Evolutionary conservation across 176 grass and related monocot genomes (phyloP).

Genomic region (Alloteropsis semialata): DNA sequence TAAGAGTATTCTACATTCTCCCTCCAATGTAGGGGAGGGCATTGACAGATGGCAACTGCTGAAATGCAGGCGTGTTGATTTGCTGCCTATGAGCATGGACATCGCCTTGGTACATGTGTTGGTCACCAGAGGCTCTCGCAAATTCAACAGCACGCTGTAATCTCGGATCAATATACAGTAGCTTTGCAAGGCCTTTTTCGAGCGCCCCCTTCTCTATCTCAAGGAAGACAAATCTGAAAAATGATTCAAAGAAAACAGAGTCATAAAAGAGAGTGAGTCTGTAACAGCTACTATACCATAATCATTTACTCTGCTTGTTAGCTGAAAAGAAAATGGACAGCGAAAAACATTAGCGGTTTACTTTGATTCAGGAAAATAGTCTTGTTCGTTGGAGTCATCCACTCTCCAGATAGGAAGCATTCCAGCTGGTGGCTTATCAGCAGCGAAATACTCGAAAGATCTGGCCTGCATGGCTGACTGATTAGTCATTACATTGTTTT

Average conservation of each 20-base stretch:
- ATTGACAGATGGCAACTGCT: background rate
- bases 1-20: background rate
- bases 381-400: background rate
- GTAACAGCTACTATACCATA: background rate
- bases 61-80: background rate
- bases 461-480: background rate
- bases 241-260: background rate
- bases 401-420: background rate
- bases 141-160: background rate
- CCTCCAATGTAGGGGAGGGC: background rate
- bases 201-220: background rate
- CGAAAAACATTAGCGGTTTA: background rate
- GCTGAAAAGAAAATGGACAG: background rate
- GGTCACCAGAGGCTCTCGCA: background rate
- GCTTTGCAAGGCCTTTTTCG: background rate
- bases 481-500: too few species aligned
- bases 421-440: background rate
- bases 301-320: background rate
- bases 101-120: background rate
- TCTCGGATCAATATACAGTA: background rate
- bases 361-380: constrained; percentile 22
- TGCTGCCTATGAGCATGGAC: background rate
- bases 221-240: constrained; percentile 13
- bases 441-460: background rate
- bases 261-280: background rate